These are phyloP conservation scores for Plasmodium gaboni DNA, from an alignment of 169 alveolate species.

Conservation along the genomic window DNA sequence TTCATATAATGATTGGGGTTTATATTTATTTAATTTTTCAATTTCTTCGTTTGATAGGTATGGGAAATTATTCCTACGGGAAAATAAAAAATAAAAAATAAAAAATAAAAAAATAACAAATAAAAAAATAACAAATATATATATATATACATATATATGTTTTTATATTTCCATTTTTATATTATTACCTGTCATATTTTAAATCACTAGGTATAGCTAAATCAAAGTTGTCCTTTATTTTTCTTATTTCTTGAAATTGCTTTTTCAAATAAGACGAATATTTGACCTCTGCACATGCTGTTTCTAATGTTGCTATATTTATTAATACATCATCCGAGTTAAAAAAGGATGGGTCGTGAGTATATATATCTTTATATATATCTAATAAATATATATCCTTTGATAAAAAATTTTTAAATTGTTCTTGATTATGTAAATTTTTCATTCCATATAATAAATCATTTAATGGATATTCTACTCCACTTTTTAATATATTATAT, in stretches of 20 bases:
- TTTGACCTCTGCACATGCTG: slow-evolving; percentile 83
- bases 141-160: not conserved
- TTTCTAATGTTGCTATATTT: slow-evolving; percentile 50
- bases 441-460: slow-evolving; percentile 17
- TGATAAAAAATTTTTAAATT: not conserved
- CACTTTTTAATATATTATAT: slow-evolving; percentile 56
- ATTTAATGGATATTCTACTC: slow-evolving; percentile 49
- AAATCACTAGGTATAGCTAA: slow-evolving; percentile 77
- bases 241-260: slow-evolving; percentile 76
- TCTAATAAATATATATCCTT: slow-evolving; percentile 8
- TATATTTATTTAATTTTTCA: slow-evolving; percentile 78
- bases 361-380: slow-evolving; percentile 17
- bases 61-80: slow-evolving; percentile 47
- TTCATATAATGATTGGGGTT: slow-evolving; percentile 83
- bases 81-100: not conserved
- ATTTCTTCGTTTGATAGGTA: slow-evolving; percentile 86
- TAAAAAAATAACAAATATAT: not conserved
- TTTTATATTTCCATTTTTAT: not conserved
- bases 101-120: not conserved
- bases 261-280: slow-evolving; percentile 79
- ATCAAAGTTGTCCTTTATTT: slow-evolving; percentile 76
- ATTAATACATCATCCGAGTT: slow-evolving; percentile 5
- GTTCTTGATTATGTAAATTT: not conserved
- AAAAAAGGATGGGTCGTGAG: slow-evolving; percentile 7
- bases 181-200: slow-evolving; percentile 78